Percentiles rank a stretch among this genome's conserved stretches.
These are phyloP conservation scores for Ceriops decandra DNA, from an alignment of 345 rosid genomes.

Conservation along the genomic window DNA sequence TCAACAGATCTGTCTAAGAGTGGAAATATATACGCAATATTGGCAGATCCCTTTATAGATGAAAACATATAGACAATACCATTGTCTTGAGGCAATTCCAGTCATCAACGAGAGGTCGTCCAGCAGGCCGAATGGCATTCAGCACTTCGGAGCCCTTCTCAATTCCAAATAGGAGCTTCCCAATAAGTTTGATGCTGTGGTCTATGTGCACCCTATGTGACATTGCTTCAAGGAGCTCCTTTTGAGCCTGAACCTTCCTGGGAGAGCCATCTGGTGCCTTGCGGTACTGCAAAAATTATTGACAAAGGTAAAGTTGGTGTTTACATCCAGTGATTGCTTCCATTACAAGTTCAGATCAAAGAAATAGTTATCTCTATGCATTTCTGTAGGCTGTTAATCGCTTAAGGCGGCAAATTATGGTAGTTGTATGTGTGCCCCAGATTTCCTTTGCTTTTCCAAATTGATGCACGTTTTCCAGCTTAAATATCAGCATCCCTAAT, in stretches of 20 bases:
- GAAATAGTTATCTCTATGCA: neutral
- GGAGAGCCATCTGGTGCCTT: slow-evolving; percentile 88
- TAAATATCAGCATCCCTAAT: too few species aligned
- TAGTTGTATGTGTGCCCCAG: too few species aligned
- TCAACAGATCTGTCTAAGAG: slow-evolving; percentile 12
- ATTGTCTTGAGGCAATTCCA: slow-evolving; percentile 80
- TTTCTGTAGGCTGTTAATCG: too few species aligned
- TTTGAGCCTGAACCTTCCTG: slow-evolving; percentile 71
- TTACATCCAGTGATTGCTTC: neutral
- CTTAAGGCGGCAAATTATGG: neutral
- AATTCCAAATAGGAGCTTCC: slow-evolving; percentile 81
- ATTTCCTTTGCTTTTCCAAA: neutral
- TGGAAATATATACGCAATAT: slow-evolving; percentile 30
- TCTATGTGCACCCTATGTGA: slow-evolving; percentile 88
- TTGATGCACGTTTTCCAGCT: neutral
- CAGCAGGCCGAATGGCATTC: slow-evolving; percentile 55
- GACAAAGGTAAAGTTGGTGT: neutral
- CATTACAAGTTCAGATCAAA: neutral
- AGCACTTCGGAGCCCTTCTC: slow-evolving; percentile 61
- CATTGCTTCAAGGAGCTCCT: slow-evolving; percentile 83
- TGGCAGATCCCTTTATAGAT: neutral
- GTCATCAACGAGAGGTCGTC: slow-evolving; percentile 91
- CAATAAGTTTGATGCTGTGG: slow-evolving; percentile 67
- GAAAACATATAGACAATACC: slow-evolving; percentile 40
- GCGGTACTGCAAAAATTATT: slow-evolving; percentile 52